Conservation (phyloP, 495 filamentous ascomycete genomes). For the Neurospora sp. region DNA sequence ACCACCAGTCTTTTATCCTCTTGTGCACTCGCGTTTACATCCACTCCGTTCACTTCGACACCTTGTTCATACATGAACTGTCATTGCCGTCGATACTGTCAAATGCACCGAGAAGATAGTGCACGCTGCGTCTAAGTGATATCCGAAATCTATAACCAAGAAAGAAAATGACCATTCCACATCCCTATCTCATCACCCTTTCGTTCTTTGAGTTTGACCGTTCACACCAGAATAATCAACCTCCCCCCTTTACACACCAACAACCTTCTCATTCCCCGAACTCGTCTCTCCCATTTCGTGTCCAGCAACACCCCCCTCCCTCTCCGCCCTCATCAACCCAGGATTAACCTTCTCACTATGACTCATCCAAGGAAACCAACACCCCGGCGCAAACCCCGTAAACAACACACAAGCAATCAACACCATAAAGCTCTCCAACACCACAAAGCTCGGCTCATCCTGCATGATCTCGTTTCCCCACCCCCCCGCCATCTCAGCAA, state of each 20-base stretch:
- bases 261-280: neutral
- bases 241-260: neutral
- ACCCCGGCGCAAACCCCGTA: slow-evolving; percentile 29
- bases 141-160: neutral
- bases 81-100: no score
- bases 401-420: slow-evolving; percentile 28
- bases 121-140: neutral
- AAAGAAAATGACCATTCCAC: neutral
- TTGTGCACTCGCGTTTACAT: no score
- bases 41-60: no score
- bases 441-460: slow-evolving; percentile 52
- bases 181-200: neutral
- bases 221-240: neutral
- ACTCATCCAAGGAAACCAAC: slow-evolving; percentile 33
- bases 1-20: no score
- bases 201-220: neutral
- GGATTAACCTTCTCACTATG: slow-evolving; percentile 1
- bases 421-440: slow-evolving; percentile 44
- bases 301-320: neutral
- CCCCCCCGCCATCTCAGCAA: slow-evolving; percentile 58
- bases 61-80: no score
- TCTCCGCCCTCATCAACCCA: neutral
- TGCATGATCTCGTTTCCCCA: slow-evolving; percentile 61
- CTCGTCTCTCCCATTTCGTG: neutral
- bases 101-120: no score